Evolutionary conservation across 2,329 filamentous ascomycete species (phyloP).

Genomic region (Diaporthe velutina): DNA sequence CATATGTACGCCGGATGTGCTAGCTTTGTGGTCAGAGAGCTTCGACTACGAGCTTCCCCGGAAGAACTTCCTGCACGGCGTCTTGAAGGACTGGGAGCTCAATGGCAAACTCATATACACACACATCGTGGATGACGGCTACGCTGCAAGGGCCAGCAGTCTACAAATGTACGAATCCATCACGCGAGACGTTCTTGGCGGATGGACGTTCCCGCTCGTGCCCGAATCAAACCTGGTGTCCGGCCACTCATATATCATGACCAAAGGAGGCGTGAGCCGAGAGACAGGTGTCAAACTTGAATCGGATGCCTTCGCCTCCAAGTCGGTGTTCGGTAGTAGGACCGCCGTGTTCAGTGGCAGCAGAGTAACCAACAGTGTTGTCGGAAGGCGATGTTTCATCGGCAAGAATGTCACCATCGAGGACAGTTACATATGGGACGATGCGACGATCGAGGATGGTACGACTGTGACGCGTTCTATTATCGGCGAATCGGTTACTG

Average conservation of each 20-base stretch:
- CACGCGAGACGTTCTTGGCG: constrained; percentile 84
- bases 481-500: constrained; percentile 77
- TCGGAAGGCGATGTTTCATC: constrained; percentile 88
- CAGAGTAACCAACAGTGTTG: constrained; percentile 79
- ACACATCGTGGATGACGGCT: constrained; percentile 85
- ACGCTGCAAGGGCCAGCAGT: constrained; percentile 87
- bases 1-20: constrained; percentile 95
- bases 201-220: constrained; percentile 90
- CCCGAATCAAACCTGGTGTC: constrained; percentile 89
- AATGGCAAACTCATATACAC: constrained; percentile 98
- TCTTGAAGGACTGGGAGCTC: constrained; percentile 95
- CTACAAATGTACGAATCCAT: constrained; percentile 92
- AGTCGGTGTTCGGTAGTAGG: constrained; percentile 81
- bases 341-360: constrained; percentile 81
- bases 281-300: constrained; percentile 83
- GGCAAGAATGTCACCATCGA: constrained; percentile 85
- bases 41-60: constrained; percentile 86
- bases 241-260: constrained; percentile 80
- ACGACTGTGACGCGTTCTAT: constrained; percentile 79
- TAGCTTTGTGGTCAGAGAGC: constrained; percentile 96
- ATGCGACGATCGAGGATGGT: constrained; percentile 81
- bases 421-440: constrained; percentile 90
- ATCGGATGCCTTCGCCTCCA: constrained; percentile 76
- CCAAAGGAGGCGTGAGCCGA: constrained; percentile 79
- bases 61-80: constrained; percentile 83